Conservation (phyloP, 2,329 filamentous ascomycete species). For the Colletotrichum incanum region DNA sequence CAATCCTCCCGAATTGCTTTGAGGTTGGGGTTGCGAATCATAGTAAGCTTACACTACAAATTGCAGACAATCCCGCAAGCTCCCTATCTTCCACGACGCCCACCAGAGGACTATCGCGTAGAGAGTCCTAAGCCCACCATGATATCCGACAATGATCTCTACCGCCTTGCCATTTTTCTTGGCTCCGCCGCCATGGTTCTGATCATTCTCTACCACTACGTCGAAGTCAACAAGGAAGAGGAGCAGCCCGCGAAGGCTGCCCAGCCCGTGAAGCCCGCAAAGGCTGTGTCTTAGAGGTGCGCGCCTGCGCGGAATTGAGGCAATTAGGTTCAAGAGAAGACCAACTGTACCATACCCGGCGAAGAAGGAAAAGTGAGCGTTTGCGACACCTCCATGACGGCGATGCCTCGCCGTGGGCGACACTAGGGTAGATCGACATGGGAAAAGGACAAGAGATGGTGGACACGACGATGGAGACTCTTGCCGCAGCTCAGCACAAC, state of each 20-base stretch:
- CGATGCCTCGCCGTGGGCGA: background rate
- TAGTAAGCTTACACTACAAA: background rate
- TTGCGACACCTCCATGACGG: background rate
- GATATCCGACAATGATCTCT: constrained; percentile 95
- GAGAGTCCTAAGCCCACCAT: constrained; percentile 69
- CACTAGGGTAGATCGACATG: background rate
- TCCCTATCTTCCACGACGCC: constrained; percentile 38
- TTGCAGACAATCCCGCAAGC: constrained; percentile 29
- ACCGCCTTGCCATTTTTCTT: constrained; percentile 92
- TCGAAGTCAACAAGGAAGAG: constrained; percentile 84
- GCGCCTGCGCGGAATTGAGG: background rate
- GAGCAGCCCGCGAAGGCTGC: constrained; percentile 41
- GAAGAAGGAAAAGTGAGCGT: background rate
- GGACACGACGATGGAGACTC: background rate
- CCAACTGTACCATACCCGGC: constrained; percentile 10
- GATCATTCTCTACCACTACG: constrained; percentile 95
- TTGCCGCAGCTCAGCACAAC: background rate
- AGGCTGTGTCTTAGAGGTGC: constrained; percentile 27
- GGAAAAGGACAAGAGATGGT: background rate
- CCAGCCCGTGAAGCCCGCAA: constrained; percentile 35
- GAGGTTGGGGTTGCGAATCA: background rate
- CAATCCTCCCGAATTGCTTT: background rate
- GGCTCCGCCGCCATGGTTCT: constrained; percentile 91
- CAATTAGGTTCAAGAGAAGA: background rate
- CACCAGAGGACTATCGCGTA: constrained; percentile 39